These are phyloP conservation scores for Tetracladium setigerum DNA, from an alignment of 495 filamentous ascomycete species.

Conservation along the genomic window DNA sequence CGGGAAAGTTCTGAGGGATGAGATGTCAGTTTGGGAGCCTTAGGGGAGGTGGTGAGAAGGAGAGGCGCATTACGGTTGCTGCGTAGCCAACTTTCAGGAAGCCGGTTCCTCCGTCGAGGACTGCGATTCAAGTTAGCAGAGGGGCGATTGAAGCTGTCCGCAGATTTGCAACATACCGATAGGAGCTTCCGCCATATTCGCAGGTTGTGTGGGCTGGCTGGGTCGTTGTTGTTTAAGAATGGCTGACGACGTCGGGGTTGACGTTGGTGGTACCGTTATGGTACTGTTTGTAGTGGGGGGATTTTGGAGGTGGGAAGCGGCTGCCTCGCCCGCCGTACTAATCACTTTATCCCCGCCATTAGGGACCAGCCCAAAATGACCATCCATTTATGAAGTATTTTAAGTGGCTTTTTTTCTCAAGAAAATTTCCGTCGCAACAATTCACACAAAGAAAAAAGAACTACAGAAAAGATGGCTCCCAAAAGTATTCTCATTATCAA, in stretches of 20 bases:
- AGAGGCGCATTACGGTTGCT: constrained; percentile 53
- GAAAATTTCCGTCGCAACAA: too few relatives aligned
- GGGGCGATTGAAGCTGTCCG: constrained; percentile 10
- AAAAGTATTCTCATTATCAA: constrained; percentile 72
- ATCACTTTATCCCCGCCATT: too few relatives aligned
- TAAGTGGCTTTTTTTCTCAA: too few relatives aligned
- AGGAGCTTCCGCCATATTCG: constrained; percentile 61
- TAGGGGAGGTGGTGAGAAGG: background rate
- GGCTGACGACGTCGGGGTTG: constrained; percentile 1
- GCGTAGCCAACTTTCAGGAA: constrained; percentile 99
- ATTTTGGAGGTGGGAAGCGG: too few relatives aligned
- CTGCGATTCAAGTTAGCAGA: constrained; percentile 40
- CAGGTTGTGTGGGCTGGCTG: constrained; percentile 1
- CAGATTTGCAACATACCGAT: constrained; percentile 45
- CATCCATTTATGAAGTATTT: too few relatives aligned
- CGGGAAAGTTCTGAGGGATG: constrained; percentile 78
- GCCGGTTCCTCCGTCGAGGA: constrained; percentile 99
- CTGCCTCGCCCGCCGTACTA: too few relatives aligned
- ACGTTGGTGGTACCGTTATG: constrained; percentile 13
- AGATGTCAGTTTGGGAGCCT: constrained; percentile 7
- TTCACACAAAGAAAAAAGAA: background rate
- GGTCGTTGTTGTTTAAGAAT: background rate
- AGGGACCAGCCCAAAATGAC: too few relatives aligned
- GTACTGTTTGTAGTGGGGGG: too few relatives aligned
- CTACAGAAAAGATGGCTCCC: constrained; percentile 1